A percentile compares a stretch with the other conserved stretches of the same genome.
Evolutionary conservation across 306 rosid genomes (phyloP).

Genomic region (Hippophae tibetana): DNA sequence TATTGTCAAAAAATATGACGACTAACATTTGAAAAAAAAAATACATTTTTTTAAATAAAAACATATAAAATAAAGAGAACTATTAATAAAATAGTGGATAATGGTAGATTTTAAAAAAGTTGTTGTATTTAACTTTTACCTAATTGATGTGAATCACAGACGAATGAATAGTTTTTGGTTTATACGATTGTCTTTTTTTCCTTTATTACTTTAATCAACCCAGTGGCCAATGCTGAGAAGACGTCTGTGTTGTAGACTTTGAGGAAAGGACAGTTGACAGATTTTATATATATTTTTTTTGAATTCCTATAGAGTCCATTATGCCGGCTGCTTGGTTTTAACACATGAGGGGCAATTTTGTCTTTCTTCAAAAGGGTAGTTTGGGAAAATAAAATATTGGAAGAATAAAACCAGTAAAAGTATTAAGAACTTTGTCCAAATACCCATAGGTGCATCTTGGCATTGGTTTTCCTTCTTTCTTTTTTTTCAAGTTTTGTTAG

Average conservation of each 20-base stretch:
- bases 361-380: slow-evolving; percentile 10
- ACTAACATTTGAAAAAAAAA: too few species aligned
- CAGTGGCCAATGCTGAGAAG: slow-evolving; percentile 15
- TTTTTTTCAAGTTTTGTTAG: too few species aligned
- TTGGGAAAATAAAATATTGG: background rate
- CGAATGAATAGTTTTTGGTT: too few species aligned
- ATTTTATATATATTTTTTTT: slow-evolving; percentile 21
- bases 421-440: slow-evolving; percentile 23
- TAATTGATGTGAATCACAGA: too few species aligned
- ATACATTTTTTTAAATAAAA: too few species aligned
- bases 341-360: slow-evolving; percentile 17
- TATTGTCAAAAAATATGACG: too few species aligned
- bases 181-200: slow-evolving; percentile 1
- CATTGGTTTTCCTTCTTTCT: slow-evolving; percentile 3
- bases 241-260: slow-evolving; percentile 14
- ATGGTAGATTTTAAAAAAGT: too few species aligned
- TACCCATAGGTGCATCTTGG: slow-evolving; percentile 31
- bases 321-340: slow-evolving; percentile 30
- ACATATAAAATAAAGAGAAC: too few species aligned
- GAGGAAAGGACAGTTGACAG: slow-evolving; percentile 67
- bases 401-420: background rate
- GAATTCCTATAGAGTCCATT: slow-evolving; percentile 32
- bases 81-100: too few species aligned
- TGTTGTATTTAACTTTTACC: background rate
- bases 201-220: slow-evolving; percentile 23